These are phyloP conservation scores for Naganishia vaughanmartiniae DNA, from an alignment of 768 basidiomycete genomes.

Conservation along the genomic window DNA sequence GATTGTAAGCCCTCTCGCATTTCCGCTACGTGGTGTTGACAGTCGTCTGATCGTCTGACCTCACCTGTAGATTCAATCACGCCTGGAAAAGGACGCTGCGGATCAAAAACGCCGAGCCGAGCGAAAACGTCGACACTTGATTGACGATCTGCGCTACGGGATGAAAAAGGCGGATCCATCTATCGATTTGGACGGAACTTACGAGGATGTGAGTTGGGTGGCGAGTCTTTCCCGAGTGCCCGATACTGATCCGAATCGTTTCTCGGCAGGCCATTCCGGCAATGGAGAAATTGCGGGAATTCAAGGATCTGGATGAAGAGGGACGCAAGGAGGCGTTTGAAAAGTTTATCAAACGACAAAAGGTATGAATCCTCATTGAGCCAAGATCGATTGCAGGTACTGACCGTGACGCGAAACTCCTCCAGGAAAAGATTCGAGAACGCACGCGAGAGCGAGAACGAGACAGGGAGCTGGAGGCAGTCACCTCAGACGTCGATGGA, in stretches of 20 bases:
- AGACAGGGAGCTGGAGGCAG: constrained; percentile 50
- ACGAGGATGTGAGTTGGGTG: constrained; percentile 68
- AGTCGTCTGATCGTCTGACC: neutral
- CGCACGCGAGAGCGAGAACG: constrained; percentile 55
- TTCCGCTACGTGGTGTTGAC: neutral
- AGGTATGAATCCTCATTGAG: constrained; percentile 55
- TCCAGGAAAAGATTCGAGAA: constrained; percentile 49
- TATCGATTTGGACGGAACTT: constrained; percentile 69
- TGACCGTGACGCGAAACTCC: constrained; percentile 27
- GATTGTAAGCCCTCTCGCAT: constrained; percentile 34
- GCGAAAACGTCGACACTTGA: constrained; percentile 76
- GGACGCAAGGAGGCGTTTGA: constrained; percentile 79
- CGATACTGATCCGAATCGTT: constrained; percentile 17
- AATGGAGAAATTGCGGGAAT: constrained; percentile 81
- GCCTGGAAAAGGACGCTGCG: constrained; percentile 68
- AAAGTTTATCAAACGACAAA: constrained; percentile 87
- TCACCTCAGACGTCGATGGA: constrained; percentile 33
- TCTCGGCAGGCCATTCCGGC: constrained; percentile 64
- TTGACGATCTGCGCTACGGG: constrained; percentile 94
- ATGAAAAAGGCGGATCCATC: constrained; percentile 82
- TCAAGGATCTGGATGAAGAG: constrained; percentile 73
- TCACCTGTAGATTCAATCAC: constrained; percentile 64
- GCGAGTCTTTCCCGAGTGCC: constrained; percentile 13
- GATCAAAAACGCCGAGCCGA: constrained; percentile 68
- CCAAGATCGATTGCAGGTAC: constrained; percentile 35